Conservation (phyloP, 1,284 basidiomycete species). For the Fomitopsis pinicola region DNA sequence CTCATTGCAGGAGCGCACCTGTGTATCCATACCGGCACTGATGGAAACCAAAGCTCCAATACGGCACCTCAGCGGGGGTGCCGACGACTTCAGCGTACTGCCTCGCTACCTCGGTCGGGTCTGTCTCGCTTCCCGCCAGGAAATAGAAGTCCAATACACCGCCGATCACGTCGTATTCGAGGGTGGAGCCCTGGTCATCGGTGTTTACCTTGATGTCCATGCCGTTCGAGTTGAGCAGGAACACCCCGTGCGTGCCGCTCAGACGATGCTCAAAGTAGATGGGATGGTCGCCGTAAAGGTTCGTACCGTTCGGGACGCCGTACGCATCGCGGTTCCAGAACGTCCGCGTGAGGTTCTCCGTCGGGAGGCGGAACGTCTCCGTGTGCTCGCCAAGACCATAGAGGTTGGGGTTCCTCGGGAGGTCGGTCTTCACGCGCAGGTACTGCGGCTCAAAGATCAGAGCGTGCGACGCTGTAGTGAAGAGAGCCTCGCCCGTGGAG, state of each 20-base stretch:
- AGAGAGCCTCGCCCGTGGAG: constrained; percentile 55
- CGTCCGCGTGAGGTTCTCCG: constrained; percentile 59
- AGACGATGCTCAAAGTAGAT: constrained; percentile 65
- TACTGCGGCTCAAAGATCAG: constrained; percentile 80
- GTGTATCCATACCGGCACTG: constrained; percentile 69
- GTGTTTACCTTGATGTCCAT: constrained; percentile 70
- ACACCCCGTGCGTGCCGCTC: constrained; percentile 64
- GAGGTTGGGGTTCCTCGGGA: constrained; percentile 60
- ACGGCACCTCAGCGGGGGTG: constrained; percentile 61
- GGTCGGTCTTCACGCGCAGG: constrained; percentile 58
- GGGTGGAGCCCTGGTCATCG: constrained; percentile 31
- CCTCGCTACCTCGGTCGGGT: constrained; percentile 54
- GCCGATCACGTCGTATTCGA: constrained; percentile 73
- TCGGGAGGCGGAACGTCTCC: constrained; percentile 59
- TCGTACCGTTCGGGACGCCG: constrained; percentile 48
- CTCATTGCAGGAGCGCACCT: constrained; percentile 30
- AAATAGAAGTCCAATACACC: constrained; percentile 76
- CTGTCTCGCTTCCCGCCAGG: constrained; percentile 58
- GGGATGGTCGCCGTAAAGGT: constrained; percentile 69
- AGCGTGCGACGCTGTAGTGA: constrained; percentile 60
- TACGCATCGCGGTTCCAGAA: constrained; percentile 66
- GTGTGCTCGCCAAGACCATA: constrained; percentile 80
- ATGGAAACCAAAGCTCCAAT: constrained; percentile 69
- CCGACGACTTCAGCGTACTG: constrained; percentile 68
- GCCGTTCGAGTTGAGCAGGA: constrained; percentile 66